These are phyloP conservation scores for Cutaneotrichosporon dermatis DNA, from an alignment of 1,284 basidiomycete species.

Conservation along the genomic window DNA sequence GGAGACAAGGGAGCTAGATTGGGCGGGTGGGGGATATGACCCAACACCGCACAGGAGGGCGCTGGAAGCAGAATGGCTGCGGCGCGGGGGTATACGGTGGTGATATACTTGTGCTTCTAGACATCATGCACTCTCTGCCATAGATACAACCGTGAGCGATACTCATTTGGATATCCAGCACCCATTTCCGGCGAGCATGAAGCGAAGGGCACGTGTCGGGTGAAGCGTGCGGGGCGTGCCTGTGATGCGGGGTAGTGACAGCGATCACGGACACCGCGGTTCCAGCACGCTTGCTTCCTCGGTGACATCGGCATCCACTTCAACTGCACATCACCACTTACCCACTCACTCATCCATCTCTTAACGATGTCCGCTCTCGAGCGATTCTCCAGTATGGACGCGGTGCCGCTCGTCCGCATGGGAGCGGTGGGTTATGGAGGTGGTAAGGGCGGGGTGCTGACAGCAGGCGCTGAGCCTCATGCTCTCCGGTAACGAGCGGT, in stretches of 20 bases:
- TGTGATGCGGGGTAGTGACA: no score
- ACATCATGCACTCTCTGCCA: background rate
- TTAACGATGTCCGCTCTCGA: slow-evolving; percentile 20
- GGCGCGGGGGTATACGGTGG: background rate
- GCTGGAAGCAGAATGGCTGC: background rate
- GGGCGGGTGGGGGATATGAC: background rate
- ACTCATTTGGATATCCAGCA: no score
- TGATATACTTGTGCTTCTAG: background rate
- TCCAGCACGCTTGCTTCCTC: no score
- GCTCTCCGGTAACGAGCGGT: slow-evolving; percentile 17
- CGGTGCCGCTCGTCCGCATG: slow-evolving; percentile 29
- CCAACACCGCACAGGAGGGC: background rate
- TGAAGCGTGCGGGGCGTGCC: background rate
- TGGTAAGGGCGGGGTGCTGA: no score
- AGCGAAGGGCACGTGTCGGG: no score
- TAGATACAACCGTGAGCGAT: background rate
- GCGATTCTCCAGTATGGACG: slow-evolving; percentile 32
- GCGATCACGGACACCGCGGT: no score
- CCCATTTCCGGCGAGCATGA: no score
- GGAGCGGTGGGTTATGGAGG: slow-evolving; percentile 28
- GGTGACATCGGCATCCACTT: background rate
- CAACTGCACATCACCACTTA: no score
- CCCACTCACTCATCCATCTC: background rate
- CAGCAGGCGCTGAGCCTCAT: slow-evolving; percentile 32
- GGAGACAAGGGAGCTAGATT: slow-evolving; percentile 1